Evolutionary conservation across 805 yeast species (phyloP).

Genomic region (Barnettozyma pratensis): DNA sequence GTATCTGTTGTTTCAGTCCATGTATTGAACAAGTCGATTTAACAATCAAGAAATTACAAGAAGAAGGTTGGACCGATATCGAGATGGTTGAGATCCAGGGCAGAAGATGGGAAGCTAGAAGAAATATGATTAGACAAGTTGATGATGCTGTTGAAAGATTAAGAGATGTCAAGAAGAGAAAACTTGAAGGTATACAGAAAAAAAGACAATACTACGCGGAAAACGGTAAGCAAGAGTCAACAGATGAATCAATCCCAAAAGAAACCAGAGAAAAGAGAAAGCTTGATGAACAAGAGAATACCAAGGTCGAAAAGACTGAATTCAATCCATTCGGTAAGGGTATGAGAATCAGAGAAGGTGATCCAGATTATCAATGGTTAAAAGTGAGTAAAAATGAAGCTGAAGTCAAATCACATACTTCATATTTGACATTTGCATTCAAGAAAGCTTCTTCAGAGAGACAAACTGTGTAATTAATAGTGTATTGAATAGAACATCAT

Average conservation of each 20-base stretch:
- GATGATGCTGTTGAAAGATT: constrained; percentile 78
- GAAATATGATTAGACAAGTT: constrained; percentile 77
- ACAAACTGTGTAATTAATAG: neutral
- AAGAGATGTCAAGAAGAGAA: constrained; percentile 72
- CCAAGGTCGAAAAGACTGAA: constrained; percentile 40
- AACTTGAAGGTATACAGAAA: constrained; percentile 58
- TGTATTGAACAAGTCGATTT: constrained; percentile 95
- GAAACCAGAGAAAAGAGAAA: constrained; percentile 24
- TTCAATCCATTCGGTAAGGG: constrained; percentile 96
- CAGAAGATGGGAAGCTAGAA: constrained; percentile 82
- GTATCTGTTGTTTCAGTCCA: constrained; percentile 94
- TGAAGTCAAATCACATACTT: constrained; percentile 90
- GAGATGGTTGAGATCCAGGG: constrained; percentile 92
- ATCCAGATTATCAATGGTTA: constrained; percentile 70
- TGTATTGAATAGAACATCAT: neutral
- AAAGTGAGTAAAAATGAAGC: constrained; percentile 79
- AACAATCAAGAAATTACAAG: constrained; percentile 70
- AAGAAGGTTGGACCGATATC: constrained; percentile 74
- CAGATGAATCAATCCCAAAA: constrained; percentile 16
- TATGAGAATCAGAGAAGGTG: constrained; percentile 81
- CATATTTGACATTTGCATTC: constrained; percentile 87
- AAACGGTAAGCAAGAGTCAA: constrained; percentile 19
- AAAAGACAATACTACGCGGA: constrained; percentile 32
- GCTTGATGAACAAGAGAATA: constrained; percentile 19
- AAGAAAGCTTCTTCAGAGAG: constrained; percentile 24